These are phyloP conservation scores for Chlorella variabilis DNA, from an alignment of 163 green algal species.

Conservation along the genomic window DNA sequence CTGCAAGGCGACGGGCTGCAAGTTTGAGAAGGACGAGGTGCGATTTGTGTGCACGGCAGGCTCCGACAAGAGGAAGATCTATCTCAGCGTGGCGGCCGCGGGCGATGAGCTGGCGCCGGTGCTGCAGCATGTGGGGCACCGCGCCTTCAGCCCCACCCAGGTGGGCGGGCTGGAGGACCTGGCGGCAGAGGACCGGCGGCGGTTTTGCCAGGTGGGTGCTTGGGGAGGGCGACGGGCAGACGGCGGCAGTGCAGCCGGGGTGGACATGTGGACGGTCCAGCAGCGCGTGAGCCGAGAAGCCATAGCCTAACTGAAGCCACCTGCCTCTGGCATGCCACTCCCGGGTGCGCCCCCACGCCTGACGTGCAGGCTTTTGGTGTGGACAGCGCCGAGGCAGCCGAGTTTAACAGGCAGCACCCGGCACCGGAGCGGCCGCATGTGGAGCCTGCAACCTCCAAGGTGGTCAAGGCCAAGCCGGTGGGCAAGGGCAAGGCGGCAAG, in stretches of 20 bases:
- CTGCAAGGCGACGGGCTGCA: slow-evolving; percentile 36
- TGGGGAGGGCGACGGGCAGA: too few species aligned
- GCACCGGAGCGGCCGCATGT: not conserved
- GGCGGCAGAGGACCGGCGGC: slow-evolving; percentile 18
- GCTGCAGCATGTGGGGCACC: slow-evolving; percentile 23
- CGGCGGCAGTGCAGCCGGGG: too few species aligned
- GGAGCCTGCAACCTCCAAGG: not conserved
- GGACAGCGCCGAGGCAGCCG: not conserved
- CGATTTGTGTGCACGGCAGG: slow-evolving; percentile 39
- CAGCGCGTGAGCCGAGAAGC: too few species aligned
- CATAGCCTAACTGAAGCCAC: not conserved
- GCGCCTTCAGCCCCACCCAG: not conserved
- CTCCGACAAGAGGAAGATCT: slow-evolving; percentile 14
- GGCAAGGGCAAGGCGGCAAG: too few species aligned
- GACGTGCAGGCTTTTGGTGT: slow-evolving; percentile 40
- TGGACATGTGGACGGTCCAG: too few species aligned
- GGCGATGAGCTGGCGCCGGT: slow-evolving; percentile 23
- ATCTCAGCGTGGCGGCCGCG: slow-evolving; percentile 35
- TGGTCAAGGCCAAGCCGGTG: too few species aligned
- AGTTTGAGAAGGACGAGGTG: slow-evolving; percentile 39
- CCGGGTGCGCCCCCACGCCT: too few species aligned
- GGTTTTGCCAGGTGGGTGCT: slow-evolving; percentile 37
- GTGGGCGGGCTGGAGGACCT: slow-evolving; percentile 36
- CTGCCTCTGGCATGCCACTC: too few species aligned
- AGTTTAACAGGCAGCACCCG: slow-evolving; percentile 41